Evolutionary conservation across 2,329 filamentous ascomycete species (phyloP).

Genomic region (Nannizziopsis arthrosporioides): DNA sequence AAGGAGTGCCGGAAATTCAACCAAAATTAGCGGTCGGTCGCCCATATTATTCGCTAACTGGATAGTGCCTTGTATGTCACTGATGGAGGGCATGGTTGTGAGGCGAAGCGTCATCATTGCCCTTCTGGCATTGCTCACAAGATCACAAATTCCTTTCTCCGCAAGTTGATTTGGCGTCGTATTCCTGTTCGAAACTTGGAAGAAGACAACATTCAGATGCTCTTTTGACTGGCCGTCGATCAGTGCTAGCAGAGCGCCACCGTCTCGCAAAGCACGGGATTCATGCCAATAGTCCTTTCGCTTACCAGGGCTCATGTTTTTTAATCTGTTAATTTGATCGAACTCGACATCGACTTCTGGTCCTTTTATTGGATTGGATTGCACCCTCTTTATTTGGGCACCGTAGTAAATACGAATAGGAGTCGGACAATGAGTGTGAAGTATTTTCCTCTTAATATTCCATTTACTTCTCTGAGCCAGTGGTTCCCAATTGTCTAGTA

Average conservation of each 20-base stretch:
- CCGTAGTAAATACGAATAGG: conserved; percentile 27
- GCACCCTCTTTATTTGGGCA: conserved; percentile 23
- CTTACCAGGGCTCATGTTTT: conserved; percentile 4
- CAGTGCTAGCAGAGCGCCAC: not conserved
- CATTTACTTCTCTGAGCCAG: conserved; percentile 6
- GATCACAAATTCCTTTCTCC: no score
- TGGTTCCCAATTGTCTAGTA: conserved; percentile 23
- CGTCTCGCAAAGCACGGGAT: not conserved
- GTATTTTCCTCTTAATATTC: conserved; percentile 14
- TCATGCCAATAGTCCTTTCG: not conserved
- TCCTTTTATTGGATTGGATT: conserved; percentile 31
- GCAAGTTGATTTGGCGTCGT: not conserved
- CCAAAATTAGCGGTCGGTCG: conserved; percentile 25
- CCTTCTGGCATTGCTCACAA: conserved; percentile 8
- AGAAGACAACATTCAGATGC: not conserved
- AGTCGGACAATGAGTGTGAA: no score
- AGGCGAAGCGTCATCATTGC: conserved; percentile 22
- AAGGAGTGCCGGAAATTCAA: conserved; percentile 53
- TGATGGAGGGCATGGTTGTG: not conserved
- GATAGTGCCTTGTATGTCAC: no score
- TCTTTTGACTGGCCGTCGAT: not conserved
- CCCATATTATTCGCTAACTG: no score
- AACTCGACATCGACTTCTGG: conserved; percentile 39
- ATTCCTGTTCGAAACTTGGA: not conserved
- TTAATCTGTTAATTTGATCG: conserved; percentile 31